phyloP scores from a whole-genome alignment of 2,329 filamentous ascomycete genomes.

The Curvularia hawaiiensis region DNA sequence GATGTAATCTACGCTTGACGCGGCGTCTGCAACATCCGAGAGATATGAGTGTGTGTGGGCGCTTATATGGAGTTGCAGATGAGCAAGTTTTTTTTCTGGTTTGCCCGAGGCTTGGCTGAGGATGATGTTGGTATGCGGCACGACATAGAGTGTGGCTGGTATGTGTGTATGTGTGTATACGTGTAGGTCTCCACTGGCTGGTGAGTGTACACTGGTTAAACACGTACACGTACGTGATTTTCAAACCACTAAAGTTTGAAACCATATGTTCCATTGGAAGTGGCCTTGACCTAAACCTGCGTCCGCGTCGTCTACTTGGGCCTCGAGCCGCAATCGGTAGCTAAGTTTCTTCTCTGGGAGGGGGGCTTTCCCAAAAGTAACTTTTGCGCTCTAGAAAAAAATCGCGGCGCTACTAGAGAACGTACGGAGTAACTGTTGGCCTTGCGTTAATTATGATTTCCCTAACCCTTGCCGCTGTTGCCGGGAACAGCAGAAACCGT shows the following conservation, averaged over 20 bases:
- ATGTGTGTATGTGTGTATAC: no score
- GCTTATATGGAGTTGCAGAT: neutral
- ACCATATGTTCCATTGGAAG: no score
- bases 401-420: neutral
- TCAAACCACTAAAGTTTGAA: no score
- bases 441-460: neutral
- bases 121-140: neutral
- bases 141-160: no score
- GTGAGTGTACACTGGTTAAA: no score
- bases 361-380: neutral
- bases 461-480: neutral
- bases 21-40: no score
- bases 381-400: conserved; percentile 1
- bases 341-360: neutral
- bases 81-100: neutral
- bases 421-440: neutral
- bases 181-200: no score
- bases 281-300: no score
- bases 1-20: neutral
- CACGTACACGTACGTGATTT: no score
- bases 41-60: neutral
- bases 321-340: no score
- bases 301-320: no score
- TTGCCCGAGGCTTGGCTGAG: neutral
- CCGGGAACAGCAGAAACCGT: neutral